phyloP scores from a whole-genome alignment of 2,329 filamentous ascomycete genomes.

The Cladosporium sp. region DNA sequence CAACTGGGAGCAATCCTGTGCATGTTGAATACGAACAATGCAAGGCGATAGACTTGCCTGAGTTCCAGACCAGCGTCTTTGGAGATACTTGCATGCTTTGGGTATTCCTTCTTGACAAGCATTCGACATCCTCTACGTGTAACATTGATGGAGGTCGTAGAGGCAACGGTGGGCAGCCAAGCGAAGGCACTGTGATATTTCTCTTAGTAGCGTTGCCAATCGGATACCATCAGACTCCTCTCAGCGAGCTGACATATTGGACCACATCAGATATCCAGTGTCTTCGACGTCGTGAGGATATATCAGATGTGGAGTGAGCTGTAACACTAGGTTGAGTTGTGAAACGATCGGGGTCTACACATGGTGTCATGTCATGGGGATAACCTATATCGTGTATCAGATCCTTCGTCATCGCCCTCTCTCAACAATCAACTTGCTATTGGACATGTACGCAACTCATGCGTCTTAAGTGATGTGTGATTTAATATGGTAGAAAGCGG shows the following conservation, averaged over 20 bases:
- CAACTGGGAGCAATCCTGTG: constrained; percentile 12
- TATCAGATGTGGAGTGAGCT: not conserved
- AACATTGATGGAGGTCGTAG: not conserved
- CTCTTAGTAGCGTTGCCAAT: too few relatives aligned
- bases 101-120: not conserved
- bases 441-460: not conserved
- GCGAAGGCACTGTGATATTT: not conserved
- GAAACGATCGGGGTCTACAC: not conserved
- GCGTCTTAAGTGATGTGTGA: not conserved
- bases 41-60: not conserved
- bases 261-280: not conserved
- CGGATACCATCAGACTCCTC: not conserved
- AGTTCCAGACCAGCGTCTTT: not conserved
- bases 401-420: not conserved
- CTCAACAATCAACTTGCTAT: not conserved
- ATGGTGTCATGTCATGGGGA: not conserved
- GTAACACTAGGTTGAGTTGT: not conserved
- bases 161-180: not conserved
- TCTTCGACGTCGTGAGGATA: not conserved
- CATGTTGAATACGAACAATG: constrained; percentile 6
- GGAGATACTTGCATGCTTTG: not conserved
- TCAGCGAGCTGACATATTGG: not conserved
- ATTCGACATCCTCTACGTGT: not conserved
- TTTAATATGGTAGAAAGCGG: not conserved
- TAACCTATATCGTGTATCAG: not conserved